Conservation (phyloP, 192 early-diverging fungal species). For the Anaeromyces robustus region DNA sequence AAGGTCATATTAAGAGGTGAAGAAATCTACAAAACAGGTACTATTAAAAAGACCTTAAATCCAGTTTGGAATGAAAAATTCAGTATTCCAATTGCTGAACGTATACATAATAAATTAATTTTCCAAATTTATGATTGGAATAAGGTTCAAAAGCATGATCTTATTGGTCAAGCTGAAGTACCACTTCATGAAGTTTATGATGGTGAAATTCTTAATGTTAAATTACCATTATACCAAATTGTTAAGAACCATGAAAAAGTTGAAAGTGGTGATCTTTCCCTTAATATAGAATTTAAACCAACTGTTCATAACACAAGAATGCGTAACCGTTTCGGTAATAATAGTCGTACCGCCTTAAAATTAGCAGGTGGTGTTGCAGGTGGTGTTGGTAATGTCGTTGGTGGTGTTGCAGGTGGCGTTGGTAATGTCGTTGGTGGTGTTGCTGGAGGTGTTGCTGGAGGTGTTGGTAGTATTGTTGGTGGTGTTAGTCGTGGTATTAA, state of each 20-base stretch:
- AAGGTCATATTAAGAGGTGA: constrained; percentile 15
- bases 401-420: constrained; percentile 8
- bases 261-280: not conserved
- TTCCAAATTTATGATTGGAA: constrained; percentile 70
- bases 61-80: constrained; percentile 55
- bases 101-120: constrained; percentile 31
- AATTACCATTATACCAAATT: not conserved
- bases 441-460: constrained; percentile 18
- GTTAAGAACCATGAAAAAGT: not conserved
- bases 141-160: constrained; percentile 43
- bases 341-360: constrained; percentile 9
- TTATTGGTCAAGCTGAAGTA: constrained; percentile 33
- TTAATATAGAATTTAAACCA: not conserved
- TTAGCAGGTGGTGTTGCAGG: constrained; percentile 9
- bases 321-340: not conserved
- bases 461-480: constrained; percentile 6
- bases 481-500: constrained; percentile 5
- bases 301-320: not conserved
- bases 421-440: constrained; percentile 4
- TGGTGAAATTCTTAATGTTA: constrained; percentile 5
- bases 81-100: constrained; percentile 30
- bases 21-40: constrained; percentile 50
- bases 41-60: constrained; percentile 54
- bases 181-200: constrained; percentile 36
- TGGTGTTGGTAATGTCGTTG: constrained; percentile 2